Base-by-base conservation (phyloP, 108 stramenopile genomes). In the Epithemia pelagica region DNA sequence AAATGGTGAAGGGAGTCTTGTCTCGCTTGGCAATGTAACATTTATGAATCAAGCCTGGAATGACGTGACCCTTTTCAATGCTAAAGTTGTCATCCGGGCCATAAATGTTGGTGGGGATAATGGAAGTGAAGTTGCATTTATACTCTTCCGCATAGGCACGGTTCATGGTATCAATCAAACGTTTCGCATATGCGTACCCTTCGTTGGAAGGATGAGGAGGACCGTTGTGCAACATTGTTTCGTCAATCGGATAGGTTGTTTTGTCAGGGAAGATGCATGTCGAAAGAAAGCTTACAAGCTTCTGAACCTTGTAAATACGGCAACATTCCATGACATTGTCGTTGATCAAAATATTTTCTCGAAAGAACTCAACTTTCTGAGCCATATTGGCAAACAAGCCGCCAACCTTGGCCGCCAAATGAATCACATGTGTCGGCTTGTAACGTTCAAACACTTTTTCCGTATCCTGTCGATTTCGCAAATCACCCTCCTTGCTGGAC, bases 181-280 rank as follows among this genome's bases (percentile, higher is more conserved):
- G 95, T 74, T 99, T 99, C 71, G 97, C 97, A 73, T 97, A 98
- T 46, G 97, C 97, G 77, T 99, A 99, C 56, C 95, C 94, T 70
- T 96, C 98, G 77, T 99, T 99, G 72, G 81, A 82, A 31, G 82
- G 72, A 72, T 99, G 98, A 22, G 98, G 98, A 27, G 98, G 95
- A 21, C 98, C 98, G 68, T 95, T 79, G 85, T 98, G 97, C 26
- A 98, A 76, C 98, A 98, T 99, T 71, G 96, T 97, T 81, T 99
- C 98, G 71, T 99, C 95, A 66, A 99, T 99, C 59, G 98, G 98
- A 76, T 96, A 99, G 53, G 95, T 95, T 30, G 96, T 98, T 84
- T 99, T 98, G 84, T 98, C 97, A 37, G 98, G 98, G 84, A 98
- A 99, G 81, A 99, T 94, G 81, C 98, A 98, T 25, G 98, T 99